phyloP scores from a whole-genome alignment of 306 rosid species.

The Trifolium dubium region DNA sequence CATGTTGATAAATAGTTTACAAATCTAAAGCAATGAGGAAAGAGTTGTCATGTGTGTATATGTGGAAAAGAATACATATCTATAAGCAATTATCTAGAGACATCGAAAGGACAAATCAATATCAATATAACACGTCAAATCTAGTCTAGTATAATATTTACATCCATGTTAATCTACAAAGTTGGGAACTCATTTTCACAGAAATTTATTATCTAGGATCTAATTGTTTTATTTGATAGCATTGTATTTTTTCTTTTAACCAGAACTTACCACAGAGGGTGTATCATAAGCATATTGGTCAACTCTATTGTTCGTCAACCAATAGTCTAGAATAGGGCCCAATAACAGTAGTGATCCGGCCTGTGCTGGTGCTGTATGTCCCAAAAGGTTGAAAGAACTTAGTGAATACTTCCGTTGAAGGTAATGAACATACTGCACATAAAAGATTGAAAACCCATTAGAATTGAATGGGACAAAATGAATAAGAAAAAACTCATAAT shows the following conservation, averaged over 20 bases:
- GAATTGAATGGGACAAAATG: conserved; percentile 8
- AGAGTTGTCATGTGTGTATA: neutral
- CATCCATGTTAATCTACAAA: neutral
- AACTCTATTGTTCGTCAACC: conserved; percentile 79
- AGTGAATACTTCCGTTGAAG: conserved; percentile 90
- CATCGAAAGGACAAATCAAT: neutral
- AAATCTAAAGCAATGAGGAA: too few species aligned
- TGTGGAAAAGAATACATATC: neutral
- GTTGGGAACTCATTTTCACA: neutral
- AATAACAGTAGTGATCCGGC: conserved; percentile 68
- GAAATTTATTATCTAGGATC: neutral
- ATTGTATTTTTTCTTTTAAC: conserved; percentile 13
- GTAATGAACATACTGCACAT: conserved; percentile 82
- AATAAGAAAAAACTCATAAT: neutral
- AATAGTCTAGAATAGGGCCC: conserved; percentile 83
- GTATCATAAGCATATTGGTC: conserved; percentile 56
- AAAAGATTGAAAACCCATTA: conserved; percentile 35
- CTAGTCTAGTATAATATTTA: conserved; percentile 4
- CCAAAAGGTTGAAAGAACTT: conserved; percentile 86
- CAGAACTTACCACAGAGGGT: conserved; percentile 59
- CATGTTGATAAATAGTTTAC: too few species aligned
- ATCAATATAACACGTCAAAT: conserved; percentile 6
- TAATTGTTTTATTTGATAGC: conserved; percentile 11
- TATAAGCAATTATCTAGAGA: neutral
- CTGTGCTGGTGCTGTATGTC: conserved; percentile 95